A percentile compares a stretch with the other conserved stretches of the same genome.
phyloP scores from a whole-genome alignment of 2,329 filamentous ascomycete species.

The Diplodia intermedia region DNA sequence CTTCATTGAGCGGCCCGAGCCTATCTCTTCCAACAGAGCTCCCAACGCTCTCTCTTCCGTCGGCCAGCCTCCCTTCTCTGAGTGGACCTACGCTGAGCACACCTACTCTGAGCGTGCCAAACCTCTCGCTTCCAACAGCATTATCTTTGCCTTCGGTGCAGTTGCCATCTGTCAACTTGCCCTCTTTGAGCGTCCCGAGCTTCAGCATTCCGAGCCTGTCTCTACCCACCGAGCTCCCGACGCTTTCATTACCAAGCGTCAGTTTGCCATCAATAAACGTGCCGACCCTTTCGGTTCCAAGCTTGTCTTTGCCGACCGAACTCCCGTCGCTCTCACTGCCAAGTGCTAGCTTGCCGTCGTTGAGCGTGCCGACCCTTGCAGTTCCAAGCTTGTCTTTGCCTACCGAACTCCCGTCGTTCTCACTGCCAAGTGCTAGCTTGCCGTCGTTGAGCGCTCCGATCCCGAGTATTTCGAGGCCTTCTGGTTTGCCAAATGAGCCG shows the following conservation, averaged over 20 bases:
- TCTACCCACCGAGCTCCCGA: constrained; percentile 5
- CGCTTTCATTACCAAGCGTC: background rate
- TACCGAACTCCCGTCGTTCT: constrained; percentile 14
- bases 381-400: background rate
- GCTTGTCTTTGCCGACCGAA: constrained; percentile 1
- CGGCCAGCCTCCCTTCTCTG: background rate
- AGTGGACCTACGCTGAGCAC: background rate
- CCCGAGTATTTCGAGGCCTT: background rate
- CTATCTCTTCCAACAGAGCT: background rate
- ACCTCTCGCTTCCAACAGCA: background rate
- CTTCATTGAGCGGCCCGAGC: background rate
- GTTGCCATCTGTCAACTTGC: background rate
- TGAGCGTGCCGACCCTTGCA: background rate
- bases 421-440: background rate
- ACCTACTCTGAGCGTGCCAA: background rate
- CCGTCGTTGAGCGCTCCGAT: background rate
- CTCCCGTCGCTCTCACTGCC: constrained; percentile 13
- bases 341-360: background rate
- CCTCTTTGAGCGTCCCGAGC: background rate
- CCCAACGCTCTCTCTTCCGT: background rate
- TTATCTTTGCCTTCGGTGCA: background rate
- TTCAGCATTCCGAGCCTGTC: background rate
- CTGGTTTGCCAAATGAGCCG: background rate
- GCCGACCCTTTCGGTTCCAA: background rate
- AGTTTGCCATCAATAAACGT: background rate